Percentiles rank a stretch among this genome's conserved stretches.
Conservation (phyloP, 495 filamentous ascomycete species). For the Neurospora africana region DNA sequence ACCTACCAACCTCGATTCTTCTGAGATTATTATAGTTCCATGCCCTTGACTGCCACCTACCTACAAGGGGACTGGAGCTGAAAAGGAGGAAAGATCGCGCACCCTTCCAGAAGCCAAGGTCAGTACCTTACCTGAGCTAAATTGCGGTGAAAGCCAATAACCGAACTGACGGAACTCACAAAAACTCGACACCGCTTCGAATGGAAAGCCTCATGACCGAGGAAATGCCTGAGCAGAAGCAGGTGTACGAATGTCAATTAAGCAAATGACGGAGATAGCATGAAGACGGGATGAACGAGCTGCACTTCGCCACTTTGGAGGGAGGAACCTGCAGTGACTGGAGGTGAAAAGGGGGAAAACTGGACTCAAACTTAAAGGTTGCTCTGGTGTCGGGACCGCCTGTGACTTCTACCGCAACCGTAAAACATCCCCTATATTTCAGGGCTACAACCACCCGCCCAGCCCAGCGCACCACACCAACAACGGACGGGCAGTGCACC, state of each 20-base stretch:
- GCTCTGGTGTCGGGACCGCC: not conserved
- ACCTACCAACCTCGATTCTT: not conserved
- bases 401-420: not conserved
- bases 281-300: not conserved
- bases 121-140: not conserved
- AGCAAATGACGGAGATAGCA: not conserved
- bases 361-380: not conserved
- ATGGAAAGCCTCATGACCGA: not conserved
- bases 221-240: not conserved
- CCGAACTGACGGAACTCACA: not conserved
- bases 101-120: not conserved
- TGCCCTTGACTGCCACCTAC: not conserved
- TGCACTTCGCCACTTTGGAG: not conserved
- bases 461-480: not conserved
- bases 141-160: not conserved
- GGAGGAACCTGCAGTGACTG: not conserved
- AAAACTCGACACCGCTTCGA: not conserved
- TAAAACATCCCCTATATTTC: not conserved
- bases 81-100: not conserved
- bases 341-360: too few species aligned
- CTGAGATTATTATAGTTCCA: not conserved
- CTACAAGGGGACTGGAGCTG: not conserved
- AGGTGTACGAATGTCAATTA: not conserved
- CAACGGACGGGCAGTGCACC: not conserved
- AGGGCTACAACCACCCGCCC: not conserved